Base-by-base conservation (phyloP, 2,329 filamentous ascomycete species). In the Tolypocladium nubicola region DNA sequence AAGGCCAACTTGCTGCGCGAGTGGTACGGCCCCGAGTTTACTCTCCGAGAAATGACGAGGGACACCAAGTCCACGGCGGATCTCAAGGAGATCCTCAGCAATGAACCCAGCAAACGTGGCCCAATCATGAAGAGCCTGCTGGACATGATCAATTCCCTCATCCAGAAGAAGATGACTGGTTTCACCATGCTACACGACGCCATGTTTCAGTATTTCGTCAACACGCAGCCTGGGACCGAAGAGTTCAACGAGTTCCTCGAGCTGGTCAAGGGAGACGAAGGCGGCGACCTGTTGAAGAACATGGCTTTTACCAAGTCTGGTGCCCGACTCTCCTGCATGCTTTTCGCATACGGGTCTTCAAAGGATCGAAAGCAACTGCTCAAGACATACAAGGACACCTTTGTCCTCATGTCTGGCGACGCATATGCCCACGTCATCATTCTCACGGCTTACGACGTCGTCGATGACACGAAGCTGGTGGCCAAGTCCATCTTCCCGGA, bases 181-280 rank as follows among this genome's bases (percentile, higher is more conserved):
- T 97, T 99, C 74, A 97, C 93, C 2, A 95, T 99, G 82, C 83
- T 99, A 23, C 95, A 99, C 72, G 94, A 97, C 67, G 94, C 94
- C 54, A 96, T 99, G 92, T 79, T 97, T 59, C 93, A 99, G 70
- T 99, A 97, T 73, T 97, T 93, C 74, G 76, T 90, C 56, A 93
- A 88, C 66, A 84, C 86, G 52, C 86, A 88, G 62, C 77, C 83
- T 5, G 91, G 88, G 4, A 89, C 86, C 50, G 85, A 89, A 58
- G 93, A 97, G 70, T 86, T 90, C 47, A 88, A 79, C 38, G 91
- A 96, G 65, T 97, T 96, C 68, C 75, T 95, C 58, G 92, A 97
- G 71, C 80, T 95, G 63, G 78, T 99, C 67, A 96, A 95, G 75
- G 89, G 89, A 45, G 93, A 99, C 63, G 90, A 96, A 68, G 87